Conservation (phyloP, 2,329 filamentous ascomycete species). For the Fusarium dimerum region DNA sequence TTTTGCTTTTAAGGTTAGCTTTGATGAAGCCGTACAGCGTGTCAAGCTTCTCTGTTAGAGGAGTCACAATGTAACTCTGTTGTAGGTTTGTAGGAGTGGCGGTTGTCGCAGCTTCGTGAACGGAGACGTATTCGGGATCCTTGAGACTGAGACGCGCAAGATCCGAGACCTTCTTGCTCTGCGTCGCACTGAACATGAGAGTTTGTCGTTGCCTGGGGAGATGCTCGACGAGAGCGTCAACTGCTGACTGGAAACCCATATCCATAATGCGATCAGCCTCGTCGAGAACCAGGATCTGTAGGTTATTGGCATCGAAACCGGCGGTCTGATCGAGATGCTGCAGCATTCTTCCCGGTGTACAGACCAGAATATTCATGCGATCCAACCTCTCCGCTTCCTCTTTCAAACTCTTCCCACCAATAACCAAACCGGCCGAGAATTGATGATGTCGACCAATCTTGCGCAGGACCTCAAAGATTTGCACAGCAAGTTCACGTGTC, state of each 20-base stretch:
- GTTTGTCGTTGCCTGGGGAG: constrained; percentile 85
- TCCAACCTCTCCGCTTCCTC: constrained; percentile 83
- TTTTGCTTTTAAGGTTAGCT: constrained; percentile 88
- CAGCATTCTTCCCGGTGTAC: constrained; percentile 90
- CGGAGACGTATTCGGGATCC: constrained; percentile 92
- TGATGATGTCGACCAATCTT: constrained; percentile 87
- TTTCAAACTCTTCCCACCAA: constrained; percentile 87
- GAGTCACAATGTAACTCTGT: constrained; percentile 88
- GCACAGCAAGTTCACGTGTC: constrained; percentile 91
- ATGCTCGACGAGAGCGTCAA: constrained; percentile 93
- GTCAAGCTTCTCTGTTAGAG: constrained; percentile 85
- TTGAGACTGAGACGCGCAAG: constrained; percentile 83
- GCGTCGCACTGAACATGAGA: constrained; percentile 91
- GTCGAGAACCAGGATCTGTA: constrained; percentile 91
- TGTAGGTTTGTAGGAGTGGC: constrained; percentile 84
- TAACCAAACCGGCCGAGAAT: constrained; percentile 91
- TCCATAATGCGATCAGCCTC: constrained; percentile 97
- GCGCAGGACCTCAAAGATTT: constrained; percentile 92
- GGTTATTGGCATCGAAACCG: constrained; percentile 82
- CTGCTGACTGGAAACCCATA: constrained; percentile 89
- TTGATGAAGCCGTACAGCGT: constrained; percentile 92
- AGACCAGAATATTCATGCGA: constrained; percentile 96
- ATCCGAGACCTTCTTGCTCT: constrained; percentile 92
- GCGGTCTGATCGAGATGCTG: constrained; percentile 96
- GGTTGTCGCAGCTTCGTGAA: constrained; percentile 77